phyloP scores from a whole-genome alignment of 352 stramenopile species.

The Phytophthora pseudosyringae region DNA sequence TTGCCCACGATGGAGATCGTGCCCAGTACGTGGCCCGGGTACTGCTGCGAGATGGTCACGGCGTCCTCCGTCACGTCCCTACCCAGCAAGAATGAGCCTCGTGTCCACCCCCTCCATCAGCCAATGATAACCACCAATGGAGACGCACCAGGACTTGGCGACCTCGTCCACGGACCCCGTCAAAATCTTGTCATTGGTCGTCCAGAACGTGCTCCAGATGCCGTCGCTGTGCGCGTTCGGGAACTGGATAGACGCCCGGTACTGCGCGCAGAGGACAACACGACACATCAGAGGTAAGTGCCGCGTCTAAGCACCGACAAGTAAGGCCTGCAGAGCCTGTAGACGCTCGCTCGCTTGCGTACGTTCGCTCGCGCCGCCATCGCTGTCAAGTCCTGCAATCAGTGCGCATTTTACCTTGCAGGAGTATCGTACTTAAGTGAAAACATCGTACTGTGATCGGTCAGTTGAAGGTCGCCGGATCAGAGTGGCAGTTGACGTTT shows the following conservation, averaged over 20 bases:
- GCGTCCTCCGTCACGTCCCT: constrained; percentile 75
- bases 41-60: constrained; percentile 84
- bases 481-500: background rate
- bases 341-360: constrained; percentile 9
- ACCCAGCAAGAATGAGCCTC: constrained; percentile 1
- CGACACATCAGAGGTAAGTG: background rate
- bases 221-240: constrained; percentile 86
- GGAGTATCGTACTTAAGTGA: constrained; percentile 11
- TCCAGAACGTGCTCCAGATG: constrained; percentile 92
- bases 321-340: background rate
- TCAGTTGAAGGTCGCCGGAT: constrained; percentile 1
- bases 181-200: constrained; percentile 87
- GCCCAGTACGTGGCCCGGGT: constrained; percentile 83
- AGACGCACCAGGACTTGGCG: constrained; percentile 81
- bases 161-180: constrained; percentile 90
- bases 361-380: constrained; percentile 41
- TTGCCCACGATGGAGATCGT: constrained; percentile 88
- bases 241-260: constrained; percentile 85
- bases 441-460: constrained; percentile 8
- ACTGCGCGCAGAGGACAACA: constrained; percentile 38
- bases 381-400: background rate
- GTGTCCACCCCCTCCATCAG: background rate
- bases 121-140: background rate
- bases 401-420: background rate
- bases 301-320: background rate